phyloP scores from a whole-genome alignment of 208 protist species.

The Wallacemonas sp. region DNA sequence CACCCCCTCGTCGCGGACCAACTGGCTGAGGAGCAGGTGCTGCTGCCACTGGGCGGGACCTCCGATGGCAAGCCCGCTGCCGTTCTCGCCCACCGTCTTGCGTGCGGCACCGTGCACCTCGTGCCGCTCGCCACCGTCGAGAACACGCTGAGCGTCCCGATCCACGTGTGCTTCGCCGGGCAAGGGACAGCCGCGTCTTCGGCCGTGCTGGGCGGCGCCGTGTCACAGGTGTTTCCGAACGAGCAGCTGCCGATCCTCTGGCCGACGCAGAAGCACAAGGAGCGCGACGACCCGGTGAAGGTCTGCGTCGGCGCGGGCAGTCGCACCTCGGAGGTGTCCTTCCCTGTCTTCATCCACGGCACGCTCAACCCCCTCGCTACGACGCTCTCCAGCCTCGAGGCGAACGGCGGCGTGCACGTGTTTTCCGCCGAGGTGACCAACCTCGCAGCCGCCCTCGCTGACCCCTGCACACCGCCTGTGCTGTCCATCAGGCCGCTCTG shows the following conservation, averaged over 20 bases:
- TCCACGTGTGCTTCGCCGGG: slow-evolving; percentile 19
- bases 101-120: not conserved
- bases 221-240: slow-evolving; percentile 6
- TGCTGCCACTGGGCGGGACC: not conserved
- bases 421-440: slow-evolving; percentile 1
- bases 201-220: not conserved
- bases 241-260: slow-evolving; percentile 3
- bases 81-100: slow-evolving; percentile 12
- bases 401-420: not conserved
- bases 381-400: not conserved
- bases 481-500: not conserved
- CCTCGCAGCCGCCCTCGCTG: not conserved
- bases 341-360: not conserved
- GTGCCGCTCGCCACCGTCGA: slow-evolving; percentile 16
- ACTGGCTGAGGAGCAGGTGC: not conserved
- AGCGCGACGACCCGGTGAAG: not conserved
- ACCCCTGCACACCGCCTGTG: not conserved
- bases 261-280: slow-evolving; percentile 9
- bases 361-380: not conserved
- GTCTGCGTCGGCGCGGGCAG: not conserved
- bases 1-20: no score
- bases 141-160: slow-evolving; percentile 9
- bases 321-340: not conserved
- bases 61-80: not conserved
- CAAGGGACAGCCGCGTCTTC: not conserved